phyloP scores from a whole-genome alignment of 2,329 filamentous ascomycete species.

The Pseudogymnoascus sp. region DNA sequence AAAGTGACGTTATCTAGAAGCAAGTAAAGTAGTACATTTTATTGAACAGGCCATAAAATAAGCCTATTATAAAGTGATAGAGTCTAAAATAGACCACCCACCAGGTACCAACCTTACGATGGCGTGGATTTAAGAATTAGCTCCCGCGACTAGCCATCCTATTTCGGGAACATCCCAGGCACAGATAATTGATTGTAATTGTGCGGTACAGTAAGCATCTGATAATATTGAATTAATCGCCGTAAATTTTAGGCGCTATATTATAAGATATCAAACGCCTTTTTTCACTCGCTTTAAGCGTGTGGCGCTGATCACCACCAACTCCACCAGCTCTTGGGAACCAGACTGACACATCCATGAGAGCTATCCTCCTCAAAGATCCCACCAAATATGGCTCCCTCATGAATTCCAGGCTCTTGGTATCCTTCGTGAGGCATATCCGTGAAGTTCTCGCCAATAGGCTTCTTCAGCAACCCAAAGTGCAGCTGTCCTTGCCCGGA shows the following conservation, averaged over 20 bases:
- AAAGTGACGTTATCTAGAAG: no score
- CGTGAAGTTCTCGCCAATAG: slow-evolving; percentile 33
- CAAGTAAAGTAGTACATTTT: no score
- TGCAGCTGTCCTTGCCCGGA: slow-evolving; percentile 55
- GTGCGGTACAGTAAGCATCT: not conserved
- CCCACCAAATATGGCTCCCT: slow-evolving; percentile 46
- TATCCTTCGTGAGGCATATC: slow-evolving; percentile 43
- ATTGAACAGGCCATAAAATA: no score
- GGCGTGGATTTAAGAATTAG: no score
- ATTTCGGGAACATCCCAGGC: not conserved
- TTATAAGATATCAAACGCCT: not conserved
- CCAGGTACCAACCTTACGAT: no score
- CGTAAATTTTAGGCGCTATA: not conserved
- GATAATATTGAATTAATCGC: no score
- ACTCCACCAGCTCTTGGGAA: not conserved
- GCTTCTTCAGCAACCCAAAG: slow-evolving; percentile 57
- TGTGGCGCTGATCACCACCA: not conserved
- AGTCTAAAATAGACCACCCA: no score
- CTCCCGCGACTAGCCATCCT: no score
- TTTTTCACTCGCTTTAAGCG: not conserved
- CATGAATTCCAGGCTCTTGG: slow-evolving; percentile 42
- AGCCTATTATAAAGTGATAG: no score
- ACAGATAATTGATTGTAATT: not conserved
- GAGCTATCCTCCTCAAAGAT: slow-evolving; percentile 47
- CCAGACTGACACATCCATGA: slow-evolving; percentile 33